These are phyloP conservation scores for Scutellaria barbata DNA, from an alignment of 257 asterid genomes.

Conservation along the genomic window DNA sequence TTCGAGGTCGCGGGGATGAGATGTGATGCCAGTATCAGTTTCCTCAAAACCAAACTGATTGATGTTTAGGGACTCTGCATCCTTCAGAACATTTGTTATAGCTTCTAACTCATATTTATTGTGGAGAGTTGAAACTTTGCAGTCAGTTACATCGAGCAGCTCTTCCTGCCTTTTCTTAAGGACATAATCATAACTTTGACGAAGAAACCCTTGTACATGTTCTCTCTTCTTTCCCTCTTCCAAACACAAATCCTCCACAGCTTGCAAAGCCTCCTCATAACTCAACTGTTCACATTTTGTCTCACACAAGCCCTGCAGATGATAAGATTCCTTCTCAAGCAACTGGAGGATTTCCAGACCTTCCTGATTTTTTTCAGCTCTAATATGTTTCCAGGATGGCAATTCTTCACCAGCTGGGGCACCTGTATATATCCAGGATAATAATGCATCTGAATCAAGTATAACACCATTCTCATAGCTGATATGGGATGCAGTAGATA, in stretches of 20 bases:
- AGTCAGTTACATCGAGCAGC: constrained; percentile 65
- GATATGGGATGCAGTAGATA: constrained; percentile 41
- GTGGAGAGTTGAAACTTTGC: constrained; percentile 47
- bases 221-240: constrained; percentile 90
- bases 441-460: constrained; percentile 73
- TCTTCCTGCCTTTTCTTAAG: constrained; percentile 71
- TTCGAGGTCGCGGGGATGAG: constrained; percentile 74
- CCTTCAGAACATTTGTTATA: constrained; percentile 77
- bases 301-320: constrained; percentile 81
- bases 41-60: constrained; percentile 80
- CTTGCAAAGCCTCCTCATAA: constrained; percentile 86
- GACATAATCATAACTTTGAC: constrained; percentile 67
- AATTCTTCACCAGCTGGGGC: constrained; percentile 74
- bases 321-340: constrained; percentile 81
- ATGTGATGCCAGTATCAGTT: constrained; percentile 54
- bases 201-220: constrained; percentile 25
- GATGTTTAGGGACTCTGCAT: constrained; percentile 68
- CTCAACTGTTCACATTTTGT: constrained; percentile 78
- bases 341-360: constrained; percentile 69
- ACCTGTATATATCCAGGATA: constrained; percentile 85
- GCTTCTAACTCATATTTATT: constrained; percentile 78
- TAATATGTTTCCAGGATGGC: constrained; percentile 63
- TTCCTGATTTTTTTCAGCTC: constrained; percentile 75
- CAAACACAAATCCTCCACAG: constrained; percentile 79
- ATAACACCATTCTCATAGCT: constrained; percentile 49